phyloP scores from a whole-genome alignment of 1,139 yeast genomes.

The Kodamaea plutei region DNA sequence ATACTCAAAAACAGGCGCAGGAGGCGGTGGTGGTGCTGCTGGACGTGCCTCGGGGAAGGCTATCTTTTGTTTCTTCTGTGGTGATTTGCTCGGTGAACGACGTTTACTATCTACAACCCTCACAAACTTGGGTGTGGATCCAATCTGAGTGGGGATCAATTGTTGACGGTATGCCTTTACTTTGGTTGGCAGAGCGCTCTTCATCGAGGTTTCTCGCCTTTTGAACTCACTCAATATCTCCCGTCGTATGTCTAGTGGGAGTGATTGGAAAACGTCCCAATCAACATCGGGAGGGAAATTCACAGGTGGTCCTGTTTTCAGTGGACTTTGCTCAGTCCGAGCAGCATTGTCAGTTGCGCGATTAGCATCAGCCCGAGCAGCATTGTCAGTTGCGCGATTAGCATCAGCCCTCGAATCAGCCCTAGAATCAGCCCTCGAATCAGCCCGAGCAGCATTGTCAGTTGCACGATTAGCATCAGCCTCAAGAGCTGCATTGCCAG shows the following conservation, averaged over 20 bases:
- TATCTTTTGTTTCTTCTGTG: conserved; percentile 10
- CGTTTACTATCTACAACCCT: conserved; percentile 30
- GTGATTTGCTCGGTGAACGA: conserved; percentile 18
- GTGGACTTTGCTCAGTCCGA: neutral
- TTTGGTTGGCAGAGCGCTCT: conserved; percentile 14
- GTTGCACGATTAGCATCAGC: neutral
- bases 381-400: neutral
- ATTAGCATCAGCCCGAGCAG: neutral
- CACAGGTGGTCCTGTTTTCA: neutral
- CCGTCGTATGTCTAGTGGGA: conserved; percentile 49
- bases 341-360: neutral
- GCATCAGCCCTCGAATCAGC: too few species aligned
- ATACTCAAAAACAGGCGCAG: conserved; percentile 11
- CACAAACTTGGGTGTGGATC: conserved; percentile 30
- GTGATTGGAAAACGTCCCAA: conserved; percentile 49
- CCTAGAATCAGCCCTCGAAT: too few species aligned
- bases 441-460: neutral
- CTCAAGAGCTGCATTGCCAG: neutral
- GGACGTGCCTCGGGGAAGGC: conserved; percentile 3
- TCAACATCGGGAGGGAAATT: conserved; percentile 34
- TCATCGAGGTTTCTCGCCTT: conserved; percentile 24
- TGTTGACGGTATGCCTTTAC: conserved; percentile 38
- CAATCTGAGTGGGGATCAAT: conserved; percentile 31
- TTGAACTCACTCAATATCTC: conserved; percentile 47
- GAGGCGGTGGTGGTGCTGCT: conserved; percentile 11